Base-by-base conservation (phyloP, 2,329 filamentous ascomycete genomes). In the Penicillium paneum region DNA sequence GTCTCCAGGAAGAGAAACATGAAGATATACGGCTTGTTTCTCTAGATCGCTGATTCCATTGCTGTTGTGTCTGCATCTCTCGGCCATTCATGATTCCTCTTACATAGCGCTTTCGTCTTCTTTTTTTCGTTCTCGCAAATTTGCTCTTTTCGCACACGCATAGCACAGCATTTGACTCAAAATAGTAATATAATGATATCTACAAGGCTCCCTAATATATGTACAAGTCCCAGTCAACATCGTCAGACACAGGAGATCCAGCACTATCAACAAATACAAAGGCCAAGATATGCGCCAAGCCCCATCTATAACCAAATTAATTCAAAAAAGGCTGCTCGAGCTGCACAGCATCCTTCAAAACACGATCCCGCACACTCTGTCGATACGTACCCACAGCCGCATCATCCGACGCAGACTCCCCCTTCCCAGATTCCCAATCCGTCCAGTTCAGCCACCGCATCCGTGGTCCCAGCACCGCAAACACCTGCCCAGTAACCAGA, bases 401-500 rank as follows among this genome's bases (percentile, higher is more conserved):
- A 39, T 60, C 57, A 36, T 56, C 52, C 6, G 35, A 29, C 29
- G 10, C 8, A 35, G 32, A 26, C 10, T 42, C 32, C 10, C 39
- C 19, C 34, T 54, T 50, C 6, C 67, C 65, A 39, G 61, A 61
- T 59, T 75, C 71, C 73, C 74, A 74, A 58, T 71, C 68, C 57
- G 57, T 57, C 72, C 69, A 75, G 47, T 67, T 64, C 52, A 74
- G 62, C 66, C 57, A 64, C 54, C 72, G 67, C 62, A 66, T 67
- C 39, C 65, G 60, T 36, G 90, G 91, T 76, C 84, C 88, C 52
- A 96, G 68, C 31, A 95, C 81, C 69, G 86, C 84, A 12, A 86
- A 83, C 19, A 92, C 85, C 65, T 81, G 85, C 0, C 92, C 92
- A 35, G 86, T 85, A 34, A 97, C 82, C 59, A 97, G 71, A 51